Evolutionary conservation across 2,329 filamentous ascomycete genomes (phyloP).

Genomic region (Capronia coronata): DNA sequence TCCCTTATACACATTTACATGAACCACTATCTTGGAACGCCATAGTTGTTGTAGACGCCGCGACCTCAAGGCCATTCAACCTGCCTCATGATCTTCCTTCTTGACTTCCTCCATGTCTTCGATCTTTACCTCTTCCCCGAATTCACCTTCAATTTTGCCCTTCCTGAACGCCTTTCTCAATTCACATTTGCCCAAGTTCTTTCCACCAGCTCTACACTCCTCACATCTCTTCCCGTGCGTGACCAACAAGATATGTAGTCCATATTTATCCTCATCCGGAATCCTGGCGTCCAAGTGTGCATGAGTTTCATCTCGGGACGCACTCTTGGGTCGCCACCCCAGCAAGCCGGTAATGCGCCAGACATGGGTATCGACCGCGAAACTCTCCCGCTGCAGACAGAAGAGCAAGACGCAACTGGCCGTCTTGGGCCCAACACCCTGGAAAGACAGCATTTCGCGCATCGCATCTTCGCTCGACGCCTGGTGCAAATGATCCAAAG

Average conservation of each 20-base stretch:
- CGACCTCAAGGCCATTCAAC: too few species aligned
- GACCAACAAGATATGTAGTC: slow-evolving; percentile 56
- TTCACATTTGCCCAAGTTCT: slow-evolving; percentile 56
- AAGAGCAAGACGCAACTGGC: slow-evolving; percentile 60
- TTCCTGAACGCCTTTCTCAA: slow-evolving; percentile 57
- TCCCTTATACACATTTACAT: too few species aligned
- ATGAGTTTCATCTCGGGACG: slow-evolving; percentile 29
- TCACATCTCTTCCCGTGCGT: slow-evolving; percentile 57
- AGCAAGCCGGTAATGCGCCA: slow-evolving; percentile 58
- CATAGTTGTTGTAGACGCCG: too few species aligned
- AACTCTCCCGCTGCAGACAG: slow-evolving; percentile 57
- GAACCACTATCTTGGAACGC: too few species aligned
- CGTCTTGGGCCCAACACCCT: slow-evolving; percentile 61
- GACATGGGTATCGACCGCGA: slow-evolving; percentile 62
- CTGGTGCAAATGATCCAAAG: slow-evolving; percentile 52
- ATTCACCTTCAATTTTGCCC: slow-evolving; percentile 57
- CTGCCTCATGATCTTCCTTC: slow-evolving; percentile 8
- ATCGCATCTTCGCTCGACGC: slow-evolving; percentile 52
- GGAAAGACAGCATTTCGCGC: slow-evolving; percentile 51
- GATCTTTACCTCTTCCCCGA: slow-evolving; percentile 52
- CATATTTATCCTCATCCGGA: slow-evolving; percentile 58
- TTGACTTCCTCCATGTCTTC: slow-evolving; percentile 34
- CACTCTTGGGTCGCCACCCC: slow-evolving; percentile 51
- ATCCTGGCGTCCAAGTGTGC: slow-evolving; percentile 55
- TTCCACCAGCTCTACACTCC: slow-evolving; percentile 49